A percentile compares a stretch with the other conserved stretches of the same genome.
Conservation (phyloP, 1,284 basidiomycete species). For the Xerocomus minutiporus region DNA sequence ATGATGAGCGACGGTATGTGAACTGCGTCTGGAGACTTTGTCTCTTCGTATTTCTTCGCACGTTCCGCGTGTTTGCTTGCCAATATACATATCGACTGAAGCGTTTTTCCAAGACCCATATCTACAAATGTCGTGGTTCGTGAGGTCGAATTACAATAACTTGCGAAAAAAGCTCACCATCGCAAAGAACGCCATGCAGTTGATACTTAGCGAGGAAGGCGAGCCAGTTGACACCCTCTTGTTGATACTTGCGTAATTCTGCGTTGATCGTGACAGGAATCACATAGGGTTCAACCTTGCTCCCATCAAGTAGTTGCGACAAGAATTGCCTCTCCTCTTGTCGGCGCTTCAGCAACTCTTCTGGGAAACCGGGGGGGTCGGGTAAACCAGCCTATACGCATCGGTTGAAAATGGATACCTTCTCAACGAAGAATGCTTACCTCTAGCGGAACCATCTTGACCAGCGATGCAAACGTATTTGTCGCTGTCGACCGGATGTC, state of each 20-base stretch:
- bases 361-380: conserved; percentile 89
- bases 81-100: conserved; percentile 97
- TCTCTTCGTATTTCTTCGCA: conserved; percentile 62
- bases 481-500: conserved; percentile 90
- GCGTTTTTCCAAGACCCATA: conserved; percentile 98
- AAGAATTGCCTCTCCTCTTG: conserved; percentile 91
- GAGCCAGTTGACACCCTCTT: conserved; percentile 98
- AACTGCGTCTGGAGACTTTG: conserved; percentile 71
- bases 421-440: conserved; percentile 38
- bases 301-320: conserved; percentile 90
- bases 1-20: conserved; percentile 93
- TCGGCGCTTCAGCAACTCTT: conserved; percentile 83
- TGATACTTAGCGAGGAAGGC: conserved; percentile 98
- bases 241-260: conserved; percentile 94
- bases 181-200: conserved; percentile 96
- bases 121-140: conserved; percentile 46
- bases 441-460: conserved; percentile 99
- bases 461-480: conserved; percentile 95
- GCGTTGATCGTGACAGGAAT: conserved; percentile 91
- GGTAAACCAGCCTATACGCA: conserved; percentile 85
- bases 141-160: neutral
- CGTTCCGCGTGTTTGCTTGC: conserved; percentile 93
- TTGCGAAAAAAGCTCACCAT: conserved; percentile 56
- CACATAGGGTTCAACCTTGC: conserved; percentile 88
- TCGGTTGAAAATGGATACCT: neutral